Conservation (phyloP, 2,329 filamentous ascomycete species). For the Phaeosphaeria sp. region DNA sequence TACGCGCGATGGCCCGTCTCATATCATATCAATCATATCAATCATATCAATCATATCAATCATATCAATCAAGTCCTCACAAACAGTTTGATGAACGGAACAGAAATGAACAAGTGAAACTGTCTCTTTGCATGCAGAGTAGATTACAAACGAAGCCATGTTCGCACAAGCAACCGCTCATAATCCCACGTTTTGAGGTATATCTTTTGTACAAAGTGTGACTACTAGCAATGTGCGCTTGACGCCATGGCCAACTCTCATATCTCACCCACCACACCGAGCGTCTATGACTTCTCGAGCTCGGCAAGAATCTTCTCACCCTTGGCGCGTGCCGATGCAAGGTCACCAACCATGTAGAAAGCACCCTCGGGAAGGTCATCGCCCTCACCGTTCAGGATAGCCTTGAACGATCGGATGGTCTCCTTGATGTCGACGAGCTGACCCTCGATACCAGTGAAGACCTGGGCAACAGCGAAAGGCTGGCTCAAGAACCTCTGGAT, state of each 20-base stretch:
- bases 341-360: conserved; percentile 99
- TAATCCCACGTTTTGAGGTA: conserved; percentile 43
- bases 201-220: conserved; percentile 49
- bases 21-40: no score
- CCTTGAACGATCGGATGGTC: conserved; percentile 97
- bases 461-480: conserved; percentile 90
- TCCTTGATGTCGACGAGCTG: conserved; percentile 98
- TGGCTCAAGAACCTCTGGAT: conserved; percentile 99
- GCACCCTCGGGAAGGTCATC: conserved; percentile 92
- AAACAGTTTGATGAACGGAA: not conserved
- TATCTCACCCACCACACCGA: conserved; percentile 39
- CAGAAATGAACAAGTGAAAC: conserved; percentile 31
- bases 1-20: no score
- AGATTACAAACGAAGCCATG: conserved; percentile 50
- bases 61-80: not conserved
- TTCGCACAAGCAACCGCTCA: conserved; percentile 42
- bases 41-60: no score
- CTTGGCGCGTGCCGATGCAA: conserved; percentile 91
- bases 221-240: conserved; percentile 40
- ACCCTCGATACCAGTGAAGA: conserved; percentile 95
- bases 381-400: conserved; percentile 92
- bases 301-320: conserved; percentile 99
- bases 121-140: conserved; percentile 49
- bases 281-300: conserved; percentile 65
- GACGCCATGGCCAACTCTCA: conserved; percentile 44